Evolutionary conservation across 495 filamentous ascomycete species (phyloP), one percentile per base, ranked within the genome.

Genomic region (Penicillium desertorum): DNA sequence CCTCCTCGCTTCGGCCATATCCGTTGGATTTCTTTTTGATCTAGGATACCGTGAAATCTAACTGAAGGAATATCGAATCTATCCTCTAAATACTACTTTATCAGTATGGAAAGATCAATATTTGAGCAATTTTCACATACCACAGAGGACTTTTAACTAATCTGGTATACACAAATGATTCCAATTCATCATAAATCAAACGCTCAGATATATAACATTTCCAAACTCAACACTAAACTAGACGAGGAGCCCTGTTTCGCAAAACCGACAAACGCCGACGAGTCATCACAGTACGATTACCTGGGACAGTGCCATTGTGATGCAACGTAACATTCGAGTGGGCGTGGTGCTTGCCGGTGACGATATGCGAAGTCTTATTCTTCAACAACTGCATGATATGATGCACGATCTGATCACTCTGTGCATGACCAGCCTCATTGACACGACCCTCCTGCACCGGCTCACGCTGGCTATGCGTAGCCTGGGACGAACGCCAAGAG

Each of bases 231-330:
- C 19, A 17, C 25, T 51, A 32, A 34, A 43, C 36, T 1, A 64
- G 25, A n/a, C 63, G 56, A 7, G 54, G 23, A 23, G 47, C 34
- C 7, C 66, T 61, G 34, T 56, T 65, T 10, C 66, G 64, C 62
- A 67, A 43, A 11, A 67, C 62, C 54, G 62, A 64, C 23, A 67
- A 34, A 29, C 61, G 65, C 19, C 65, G 54, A 44, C 60, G 57
- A 14, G 58, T 57, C 27, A 60, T 36, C 23, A 68, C 42, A 45
- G 61, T 63, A 5, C 23, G 54, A 30, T 64, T 67, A 5, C 48
- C 57, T 8, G 58, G 41, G 2, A 39, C 57, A 54, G 64, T 69
- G 4, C 54, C 64, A 61, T 68, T 68, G n/a, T 44, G 23, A 12
- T 51, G 58, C 37, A 52, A 10, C 11, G 57, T 58, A 14, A 10